These are phyloP conservation scores for Oxyria digyna DNA, from an alignment of 148 eudicot genomes.

Conservation along the genomic window DNA sequence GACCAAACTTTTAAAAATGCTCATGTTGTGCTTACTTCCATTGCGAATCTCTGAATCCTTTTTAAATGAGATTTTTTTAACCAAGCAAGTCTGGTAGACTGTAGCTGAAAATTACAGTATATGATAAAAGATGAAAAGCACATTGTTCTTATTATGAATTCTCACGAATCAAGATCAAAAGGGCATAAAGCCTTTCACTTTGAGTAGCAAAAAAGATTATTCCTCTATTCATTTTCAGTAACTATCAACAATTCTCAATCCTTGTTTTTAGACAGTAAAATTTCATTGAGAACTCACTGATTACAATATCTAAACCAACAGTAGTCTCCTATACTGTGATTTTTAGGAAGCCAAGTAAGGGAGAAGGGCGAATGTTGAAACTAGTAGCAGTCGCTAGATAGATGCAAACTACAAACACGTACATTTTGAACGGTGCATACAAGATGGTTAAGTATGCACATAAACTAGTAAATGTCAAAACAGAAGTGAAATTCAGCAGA, in stretches of 20 bases:
- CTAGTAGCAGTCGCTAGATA: constrained; percentile 53
- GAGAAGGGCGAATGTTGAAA: constrained; percentile 39
- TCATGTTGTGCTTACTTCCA: no score
- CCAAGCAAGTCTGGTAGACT: background rate
- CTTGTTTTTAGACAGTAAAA: background rate
- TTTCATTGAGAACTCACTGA: background rate
- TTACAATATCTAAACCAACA: constrained; percentile 4
- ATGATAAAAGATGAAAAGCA: constrained; percentile 3
- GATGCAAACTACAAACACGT: constrained; percentile 38
- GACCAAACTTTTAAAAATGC: no score
- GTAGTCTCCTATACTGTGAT: background rate
- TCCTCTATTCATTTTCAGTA: background rate
- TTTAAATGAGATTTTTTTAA: no score
- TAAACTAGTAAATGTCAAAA: constrained; percentile 34
- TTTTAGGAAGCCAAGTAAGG: constrained; percentile 28
- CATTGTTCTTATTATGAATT: background rate
- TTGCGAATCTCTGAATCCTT: no score
- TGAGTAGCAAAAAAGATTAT: background rate
- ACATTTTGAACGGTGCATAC: constrained; percentile 48
- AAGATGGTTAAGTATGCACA: constrained; percentile 46
- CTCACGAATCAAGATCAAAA: background rate
- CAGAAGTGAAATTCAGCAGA: constrained; percentile 32
- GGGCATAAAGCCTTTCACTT: background rate
- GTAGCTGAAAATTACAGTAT: background rate
- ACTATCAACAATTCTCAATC: background rate